Conservation (phyloP, 495 filamentous ascomycete species). For the Penicillium odoratum region DNA sequence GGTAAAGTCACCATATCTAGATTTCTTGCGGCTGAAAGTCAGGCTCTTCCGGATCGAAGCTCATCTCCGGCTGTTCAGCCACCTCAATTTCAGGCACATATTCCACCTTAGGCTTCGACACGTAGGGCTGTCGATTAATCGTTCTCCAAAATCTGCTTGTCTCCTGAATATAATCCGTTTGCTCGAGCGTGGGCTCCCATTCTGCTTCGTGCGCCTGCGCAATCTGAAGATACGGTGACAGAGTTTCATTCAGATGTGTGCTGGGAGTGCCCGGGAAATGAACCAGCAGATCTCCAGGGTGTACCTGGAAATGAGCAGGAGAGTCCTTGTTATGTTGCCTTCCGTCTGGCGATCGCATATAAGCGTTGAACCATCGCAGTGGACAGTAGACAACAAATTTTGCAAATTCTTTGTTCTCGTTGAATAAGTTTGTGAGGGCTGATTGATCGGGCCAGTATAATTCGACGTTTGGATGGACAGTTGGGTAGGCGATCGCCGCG, state of each 20-base stretch:
- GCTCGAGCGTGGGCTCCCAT: neutral
- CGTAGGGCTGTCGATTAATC: neutral
- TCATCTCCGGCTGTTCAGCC: neutral
- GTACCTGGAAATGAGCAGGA: conserved; percentile 2
- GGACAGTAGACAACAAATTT: conserved; percentile 9
- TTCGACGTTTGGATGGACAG: conserved; percentile 38
- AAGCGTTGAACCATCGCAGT: conserved; percentile 15
- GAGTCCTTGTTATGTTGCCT: neutral
- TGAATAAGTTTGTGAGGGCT: conserved; percentile 30
- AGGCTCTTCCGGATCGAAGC: neutral
- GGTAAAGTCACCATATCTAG: neutral
- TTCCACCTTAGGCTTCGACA: neutral
- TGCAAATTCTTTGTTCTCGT: conserved; percentile 28
- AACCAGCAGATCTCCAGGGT: conserved; percentile 15
- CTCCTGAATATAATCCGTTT: conserved; percentile 1
- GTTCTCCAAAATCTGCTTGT: neutral
- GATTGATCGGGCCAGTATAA: conserved; percentile 40
- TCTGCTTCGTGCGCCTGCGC: neutral
- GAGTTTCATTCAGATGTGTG: neutral
- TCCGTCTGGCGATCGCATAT: conserved; percentile 7
- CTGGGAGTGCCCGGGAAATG: conserved; percentile 9
- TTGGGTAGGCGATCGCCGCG: conserved; percentile 43
- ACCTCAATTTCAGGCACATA: neutral
- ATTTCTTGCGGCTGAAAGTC: neutral
- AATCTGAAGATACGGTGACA: conserved; percentile 8